A percentile compares a stretch with the other conserved stretches of the same genome.
Conservation (phyloP, 768 basidiomycete genomes). For the Solioccasus polychromus region DNA sequence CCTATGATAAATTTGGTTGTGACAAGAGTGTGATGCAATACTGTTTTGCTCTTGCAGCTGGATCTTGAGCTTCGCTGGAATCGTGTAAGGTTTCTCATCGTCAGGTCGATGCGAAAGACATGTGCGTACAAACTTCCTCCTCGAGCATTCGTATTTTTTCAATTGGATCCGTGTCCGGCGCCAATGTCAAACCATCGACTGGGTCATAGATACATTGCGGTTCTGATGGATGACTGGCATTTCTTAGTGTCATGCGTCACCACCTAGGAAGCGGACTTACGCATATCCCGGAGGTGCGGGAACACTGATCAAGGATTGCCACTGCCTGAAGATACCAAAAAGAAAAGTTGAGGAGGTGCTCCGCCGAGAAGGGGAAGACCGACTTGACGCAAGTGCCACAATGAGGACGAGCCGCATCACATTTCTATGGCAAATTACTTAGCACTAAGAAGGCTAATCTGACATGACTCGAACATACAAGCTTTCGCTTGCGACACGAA, state of each 20-base stretch:
- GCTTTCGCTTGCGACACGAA: slow-evolving; percentile 80
- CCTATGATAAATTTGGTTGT: slow-evolving; percentile 17
- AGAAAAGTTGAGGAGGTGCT: slow-evolving; percentile 10
- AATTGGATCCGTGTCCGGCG: slow-evolving; percentile 73
- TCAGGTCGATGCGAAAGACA: neutral
- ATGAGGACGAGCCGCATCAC: slow-evolving; percentile 82
- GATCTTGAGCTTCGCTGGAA: slow-evolving; percentile 58
- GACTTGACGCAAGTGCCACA: slow-evolving; percentile 84
- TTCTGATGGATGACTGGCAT: slow-evolving; percentile 72
- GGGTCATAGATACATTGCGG: slow-evolving; percentile 87
- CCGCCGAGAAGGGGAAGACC: slow-evolving; percentile 26
- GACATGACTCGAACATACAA: slow-evolving; percentile 46
- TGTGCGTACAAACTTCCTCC: slow-evolving; percentile 64
- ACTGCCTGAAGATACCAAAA: too few species aligned
- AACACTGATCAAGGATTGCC: slow-evolving; percentile 78
- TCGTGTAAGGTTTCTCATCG: slow-evolving; percentile 9
- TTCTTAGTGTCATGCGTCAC: slow-evolving; percentile 3
- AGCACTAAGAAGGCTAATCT: neutral
- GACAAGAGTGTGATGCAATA: slow-evolving; percentile 22
- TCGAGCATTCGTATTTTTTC: slow-evolving; percentile 78
- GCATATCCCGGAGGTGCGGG: slow-evolving; percentile 84
- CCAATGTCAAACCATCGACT: slow-evolving; percentile 74
- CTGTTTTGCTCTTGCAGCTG: slow-evolving; percentile 56
- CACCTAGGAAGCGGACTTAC: slow-evolving; percentile 40
- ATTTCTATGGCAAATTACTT: slow-evolving; percentile 55